Evolutionary conservation across 306 rosid species (phyloP).

Genomic region (Calophaca sinica): DNA sequence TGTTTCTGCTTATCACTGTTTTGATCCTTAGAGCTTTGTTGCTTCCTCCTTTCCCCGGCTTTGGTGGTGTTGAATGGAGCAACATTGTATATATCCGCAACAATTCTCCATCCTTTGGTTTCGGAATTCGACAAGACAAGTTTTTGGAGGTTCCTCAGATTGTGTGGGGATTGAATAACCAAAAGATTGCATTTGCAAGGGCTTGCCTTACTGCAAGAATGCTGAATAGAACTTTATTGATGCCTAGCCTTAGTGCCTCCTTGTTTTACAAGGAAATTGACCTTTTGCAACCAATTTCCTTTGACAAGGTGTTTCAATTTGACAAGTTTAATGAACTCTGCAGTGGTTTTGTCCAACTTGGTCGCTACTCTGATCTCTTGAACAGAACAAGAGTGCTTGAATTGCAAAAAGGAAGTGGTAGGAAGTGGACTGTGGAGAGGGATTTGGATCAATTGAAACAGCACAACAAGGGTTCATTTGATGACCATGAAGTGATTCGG

Average conservation of each 20-base stretch:
- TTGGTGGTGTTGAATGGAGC: slow-evolving; percentile 51
- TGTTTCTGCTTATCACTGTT: slow-evolving; percentile 56
- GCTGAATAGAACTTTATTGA: slow-evolving; percentile 74
- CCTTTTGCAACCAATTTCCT: slow-evolving; percentile 71
- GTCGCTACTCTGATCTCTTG: slow-evolving; percentile 56
- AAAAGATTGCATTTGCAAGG: slow-evolving; percentile 91
- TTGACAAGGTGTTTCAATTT: slow-evolving; percentile 75
- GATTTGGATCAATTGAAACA: slow-evolving; percentile 77
- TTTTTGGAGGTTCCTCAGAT: slow-evolving; percentile 88
- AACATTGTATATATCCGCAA: slow-evolving; percentile 47
- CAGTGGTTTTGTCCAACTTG: slow-evolving; percentile 66
- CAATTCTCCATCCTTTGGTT: slow-evolving; percentile 39
- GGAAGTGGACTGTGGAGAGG: slow-evolving; percentile 80
- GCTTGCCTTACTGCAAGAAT: slow-evolving; percentile 81
- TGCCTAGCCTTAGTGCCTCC: slow-evolving; percentile 94
- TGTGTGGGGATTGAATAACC: slow-evolving; percentile 92
- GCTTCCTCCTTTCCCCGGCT: slow-evolving; percentile 53
- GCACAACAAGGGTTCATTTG: slow-evolving; percentile 51
- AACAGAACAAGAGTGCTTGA: slow-evolving; percentile 53
- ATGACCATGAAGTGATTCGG: slow-evolving; percentile 59
- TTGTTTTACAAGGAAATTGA: slow-evolving; percentile 87
- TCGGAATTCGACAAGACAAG: slow-evolving; percentile 54
- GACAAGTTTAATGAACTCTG: slow-evolving; percentile 73
- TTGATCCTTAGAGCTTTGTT: slow-evolving; percentile 66
- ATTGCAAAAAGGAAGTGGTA: slow-evolving; percentile 86